Percentiles rank a stretch among this genome's conserved stretches.
These are phyloP conservation scores for Colletotrichum phormii DNA, from an alignment of 2,329 filamentous ascomycete genomes.

Conservation along the genomic window DNA sequence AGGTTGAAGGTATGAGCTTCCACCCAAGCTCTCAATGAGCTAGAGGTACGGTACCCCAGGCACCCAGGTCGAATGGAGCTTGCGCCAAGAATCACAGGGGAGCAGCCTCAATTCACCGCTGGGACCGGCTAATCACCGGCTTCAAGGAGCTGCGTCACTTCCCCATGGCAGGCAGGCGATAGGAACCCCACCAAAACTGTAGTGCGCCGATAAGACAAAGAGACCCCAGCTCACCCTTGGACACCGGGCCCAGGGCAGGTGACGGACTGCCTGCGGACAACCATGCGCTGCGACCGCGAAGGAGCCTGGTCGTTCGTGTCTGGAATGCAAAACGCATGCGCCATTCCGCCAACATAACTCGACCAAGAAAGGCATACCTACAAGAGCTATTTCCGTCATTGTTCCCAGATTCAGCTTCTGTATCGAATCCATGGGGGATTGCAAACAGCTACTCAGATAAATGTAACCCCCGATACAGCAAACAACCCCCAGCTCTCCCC, in stretches of 20 bases:
- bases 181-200: background rate
- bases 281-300: background rate
- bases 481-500: background rate
- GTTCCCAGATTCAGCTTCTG: background rate
- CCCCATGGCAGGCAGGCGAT: background rate
- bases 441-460: background rate
- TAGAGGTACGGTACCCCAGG: background rate
- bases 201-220: slow-evolving; percentile 6
- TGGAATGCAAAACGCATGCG: slow-evolving; percentile 2
- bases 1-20: slow-evolving; percentile 16
- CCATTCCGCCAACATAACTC: background rate
- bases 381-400: background rate
- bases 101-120: slow-evolving; percentile 14
- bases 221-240: background rate
- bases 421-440: background rate
- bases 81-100: slow-evolving; percentile 21
- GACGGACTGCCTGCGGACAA: background rate
- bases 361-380: background rate
- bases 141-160: slow-evolving; percentile 28
- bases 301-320: background rate
- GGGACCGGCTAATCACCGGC: slow-evolving; percentile 31
- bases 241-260: background rate
- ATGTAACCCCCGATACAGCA: background rate
- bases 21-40: slow-evolving; percentile 8
- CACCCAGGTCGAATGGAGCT: slow-evolving; percentile 14